These are phyloP conservation scores for Andrographis paniculata DNA, from an alignment of 305 asterid genomes.

Conservation along the genomic window DNA sequence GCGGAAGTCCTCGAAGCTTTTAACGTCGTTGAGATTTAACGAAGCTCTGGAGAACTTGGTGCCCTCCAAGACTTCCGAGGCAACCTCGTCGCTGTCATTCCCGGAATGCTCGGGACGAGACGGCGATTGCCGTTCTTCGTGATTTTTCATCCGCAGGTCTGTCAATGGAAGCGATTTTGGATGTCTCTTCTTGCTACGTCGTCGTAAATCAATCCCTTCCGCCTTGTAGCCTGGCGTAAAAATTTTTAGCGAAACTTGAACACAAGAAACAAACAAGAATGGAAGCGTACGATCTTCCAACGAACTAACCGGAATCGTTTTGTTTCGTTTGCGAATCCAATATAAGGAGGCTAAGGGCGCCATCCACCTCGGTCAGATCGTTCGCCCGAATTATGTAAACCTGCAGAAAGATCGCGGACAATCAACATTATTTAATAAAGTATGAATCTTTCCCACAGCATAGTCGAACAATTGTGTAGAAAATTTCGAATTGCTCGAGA, in stretches of 20 bases:
- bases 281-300: background rate
- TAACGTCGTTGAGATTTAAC: slow-evolving; percentile 41
- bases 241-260: too few relatives aligned
- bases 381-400: background rate
- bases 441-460: too few relatives aligned
- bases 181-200: slow-evolving; percentile 36
- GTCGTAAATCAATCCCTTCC: slow-evolving; percentile 35
- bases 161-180: slow-evolving; percentile 64
- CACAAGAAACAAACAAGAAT: background rate
- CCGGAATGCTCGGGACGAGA: slow-evolving; percentile 80
- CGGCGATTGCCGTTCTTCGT: slow-evolving; percentile 24
- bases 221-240: slow-evolving; percentile 9
- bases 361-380: background rate
- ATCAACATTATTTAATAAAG: too few relatives aligned
- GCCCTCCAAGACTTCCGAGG: slow-evolving; percentile 76
- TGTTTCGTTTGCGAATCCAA: background rate
- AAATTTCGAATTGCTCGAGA: too few relatives aligned
- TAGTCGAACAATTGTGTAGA: too few relatives aligned
- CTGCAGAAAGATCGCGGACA: background rate
- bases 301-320: background rate
- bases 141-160: slow-evolving; percentile 45
- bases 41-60: slow-evolving; percentile 37
- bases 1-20: slow-evolving; percentile 60
- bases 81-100: slow-evolving; percentile 79
- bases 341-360: background rate